phyloP scores from a whole-genome alignment of 2,329 filamentous ascomycete genomes.

The Sporothrix brasiliensis region DNA sequence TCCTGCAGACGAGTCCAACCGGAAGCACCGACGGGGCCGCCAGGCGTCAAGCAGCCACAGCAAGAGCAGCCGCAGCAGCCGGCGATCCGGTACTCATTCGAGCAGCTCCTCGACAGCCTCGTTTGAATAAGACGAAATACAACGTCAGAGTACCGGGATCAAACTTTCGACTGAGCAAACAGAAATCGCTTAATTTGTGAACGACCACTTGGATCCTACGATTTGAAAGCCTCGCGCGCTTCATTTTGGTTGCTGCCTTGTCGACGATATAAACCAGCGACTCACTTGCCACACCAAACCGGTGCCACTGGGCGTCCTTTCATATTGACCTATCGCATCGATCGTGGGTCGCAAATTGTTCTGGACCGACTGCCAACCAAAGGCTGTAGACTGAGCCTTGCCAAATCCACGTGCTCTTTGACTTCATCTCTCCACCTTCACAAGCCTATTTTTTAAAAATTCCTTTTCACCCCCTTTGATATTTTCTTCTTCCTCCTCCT shows the following conservation, averaged over 20 bases:
- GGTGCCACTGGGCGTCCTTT: background rate
- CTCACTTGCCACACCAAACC: background rate
- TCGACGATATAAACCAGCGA: background rate
- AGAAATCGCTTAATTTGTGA: background rate
- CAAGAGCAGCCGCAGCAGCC: slow-evolving; percentile 51
- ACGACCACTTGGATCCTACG: too few relatives aligned
- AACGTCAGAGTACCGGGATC: background rate
- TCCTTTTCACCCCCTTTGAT: background rate
- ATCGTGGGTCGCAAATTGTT: background rate
- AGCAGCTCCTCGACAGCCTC: slow-evolving; percentile 66
- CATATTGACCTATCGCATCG: background rate
- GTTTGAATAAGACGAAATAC: slow-evolving; percentile 50
- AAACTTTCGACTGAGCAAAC: background rate
- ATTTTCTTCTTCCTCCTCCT: background rate
- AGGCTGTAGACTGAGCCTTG: slow-evolving; percentile 3
- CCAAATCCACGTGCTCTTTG: background rate
- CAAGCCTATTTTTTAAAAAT: too few relatives aligned
- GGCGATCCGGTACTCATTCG: slow-evolving; percentile 61
- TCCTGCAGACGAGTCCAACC: slow-evolving; percentile 56
- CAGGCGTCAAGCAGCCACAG: slow-evolving; percentile 50
- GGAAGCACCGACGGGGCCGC: slow-evolving; percentile 53
- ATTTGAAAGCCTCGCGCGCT: background rate
- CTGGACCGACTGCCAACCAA: background rate
- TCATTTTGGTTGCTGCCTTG: background rate
- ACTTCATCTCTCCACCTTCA: slow-evolving; percentile 5